Percentiles rank a stretch among this genome's conserved stretches.
phyloP scores from a whole-genome alignment of 202 grass and related monocot species.

The Digitaria exilis region DNA sequence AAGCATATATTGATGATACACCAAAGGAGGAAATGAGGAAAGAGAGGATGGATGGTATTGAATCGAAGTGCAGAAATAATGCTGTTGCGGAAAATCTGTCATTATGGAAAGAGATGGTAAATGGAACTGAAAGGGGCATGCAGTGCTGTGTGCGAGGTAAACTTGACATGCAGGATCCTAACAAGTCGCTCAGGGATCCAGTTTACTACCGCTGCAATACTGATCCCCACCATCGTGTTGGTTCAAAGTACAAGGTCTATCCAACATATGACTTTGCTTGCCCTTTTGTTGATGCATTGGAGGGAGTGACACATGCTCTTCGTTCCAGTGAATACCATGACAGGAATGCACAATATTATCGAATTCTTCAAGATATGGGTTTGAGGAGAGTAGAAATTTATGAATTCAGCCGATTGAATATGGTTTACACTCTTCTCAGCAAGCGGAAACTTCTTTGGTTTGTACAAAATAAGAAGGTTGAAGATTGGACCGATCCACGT shows the following conservation, averaged over 20 bases:
- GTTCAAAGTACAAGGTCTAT: conserved; percentile 73
- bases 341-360: conserved; percentile 81
- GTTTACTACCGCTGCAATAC: conserved; percentile 83
- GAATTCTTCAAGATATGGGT: conserved; percentile 77
- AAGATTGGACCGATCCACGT: conserved; percentile 83
- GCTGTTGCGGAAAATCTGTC: conserved; percentile 60
- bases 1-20: conserved; percentile 85
- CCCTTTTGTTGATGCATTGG: conserved; percentile 78
- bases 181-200: conserved; percentile 78
- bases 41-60: conserved; percentile 89
- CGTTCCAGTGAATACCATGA: conserved; percentile 94
- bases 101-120: conserved; percentile 84
- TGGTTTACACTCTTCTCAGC: conserved; percentile 91
- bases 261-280: conserved; percentile 92
- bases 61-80: conserved; percentile 74
- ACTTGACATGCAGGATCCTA: conserved; percentile 77
- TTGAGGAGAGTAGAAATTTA: conserved; percentile 78
- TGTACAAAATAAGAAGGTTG: conserved; percentile 85
- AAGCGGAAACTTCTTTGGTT: conserved; percentile 92
- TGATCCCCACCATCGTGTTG: conserved; percentile 70
- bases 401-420: conserved; percentile 85
- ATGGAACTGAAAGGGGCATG: conserved; percentile 63
- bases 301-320: conserved; percentile 77
- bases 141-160: conserved; percentile 81
- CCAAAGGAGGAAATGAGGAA: conserved; percentile 83